Evolutionary conservation across 352 stramenopile species (phyloP), one percentile per base, ranked within the genome.

Genomic region (Globisporangium uncinulatum): DNA sequence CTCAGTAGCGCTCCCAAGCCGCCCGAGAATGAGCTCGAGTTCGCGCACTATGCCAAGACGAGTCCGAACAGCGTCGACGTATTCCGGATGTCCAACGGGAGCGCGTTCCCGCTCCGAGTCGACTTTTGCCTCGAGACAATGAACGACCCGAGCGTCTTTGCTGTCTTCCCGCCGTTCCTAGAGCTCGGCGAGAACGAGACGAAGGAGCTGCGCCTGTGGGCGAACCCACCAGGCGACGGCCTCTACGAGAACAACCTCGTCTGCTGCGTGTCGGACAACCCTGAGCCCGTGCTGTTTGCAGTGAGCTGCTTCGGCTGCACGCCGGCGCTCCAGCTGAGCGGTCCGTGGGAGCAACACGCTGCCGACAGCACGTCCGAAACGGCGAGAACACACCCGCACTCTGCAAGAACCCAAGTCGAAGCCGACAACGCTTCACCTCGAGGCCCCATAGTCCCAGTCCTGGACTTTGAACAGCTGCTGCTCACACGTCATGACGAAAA

Each of bases 381-480:
- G 1, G 67, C 77, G 15, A 48, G 66, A 29, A 29, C 24, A 4
- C 24, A 29, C 24, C 24, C 24, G 8, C 0, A 20, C 4, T 54
- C 49, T 21, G 37, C 50, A n/a, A 31, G 32, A n/a, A 24, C 21
- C 41, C n/a, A 21, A n/a, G 37, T 4, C 8, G 21, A 21, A n/a
- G 37, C 8, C 8, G 21, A 44, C 50, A 24, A 43, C 21, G 21
- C 24, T 29, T 58, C 52, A 51, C 36, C 8, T 51, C 61, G 11
- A 17, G 24, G 21, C 2, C 11, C 4, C 21, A 34, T 34, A 1
- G 29, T 62, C 2, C 70, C 70, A 2, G 51, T 89, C 0, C 63
- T 98, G 19, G 86, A 98, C 59, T 98, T 98, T 44, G 92, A 97
- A 51, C 75, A 96, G 31, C 58, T 98, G 37, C 64, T 98, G n/a